Percentiles rank a stretch among this genome's conserved stretches.
Evolutionary conservation across 148 eudicot species (phyloP).

Genomic region (Silene uniflora): DNA sequence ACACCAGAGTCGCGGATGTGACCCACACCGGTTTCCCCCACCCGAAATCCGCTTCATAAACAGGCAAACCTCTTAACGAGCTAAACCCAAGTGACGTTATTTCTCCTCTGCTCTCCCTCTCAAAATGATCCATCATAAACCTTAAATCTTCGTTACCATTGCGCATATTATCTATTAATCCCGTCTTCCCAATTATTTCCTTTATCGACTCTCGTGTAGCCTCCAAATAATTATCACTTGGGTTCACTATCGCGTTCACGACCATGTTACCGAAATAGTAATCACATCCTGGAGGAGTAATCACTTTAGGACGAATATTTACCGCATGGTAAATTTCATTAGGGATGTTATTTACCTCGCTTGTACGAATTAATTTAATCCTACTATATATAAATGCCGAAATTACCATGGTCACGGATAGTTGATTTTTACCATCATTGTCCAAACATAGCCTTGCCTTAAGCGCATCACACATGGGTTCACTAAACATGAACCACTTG

Average conservation of each 20-base stretch:
- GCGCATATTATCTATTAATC: neutral
- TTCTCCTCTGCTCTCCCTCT: conserved; percentile 18
- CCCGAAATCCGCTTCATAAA: conserved; percentile 30
- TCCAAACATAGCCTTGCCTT: no score
- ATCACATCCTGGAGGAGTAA: conserved; percentile 5
- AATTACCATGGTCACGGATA: no score
- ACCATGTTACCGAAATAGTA: conserved; percentile 35
- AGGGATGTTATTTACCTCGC: neutral
- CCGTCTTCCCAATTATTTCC: neutral
- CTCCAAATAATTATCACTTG: neutral
- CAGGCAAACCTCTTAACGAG: conserved; percentile 11
- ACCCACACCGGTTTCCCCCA: no score
- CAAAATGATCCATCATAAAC: conserved; percentile 8
- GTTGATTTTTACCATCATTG: no score
- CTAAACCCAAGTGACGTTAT: conserved; percentile 20
- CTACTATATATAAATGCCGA: no score
- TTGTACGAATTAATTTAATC: conserved; percentile 3
- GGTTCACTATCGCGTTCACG: conserved; percentile 5
- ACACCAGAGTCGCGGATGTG: no score
- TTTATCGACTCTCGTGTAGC: no score
- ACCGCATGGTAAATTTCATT: conserved; percentile 21
- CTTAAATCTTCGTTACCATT: conserved; percentile 13
- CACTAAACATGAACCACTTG: no score
- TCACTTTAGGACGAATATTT: conserved; percentile 26
- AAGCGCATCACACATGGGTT: no score